phyloP scores from a whole-genome alignment of 495 filamentous ascomycete genomes.

The Tuber borchii region DNA sequence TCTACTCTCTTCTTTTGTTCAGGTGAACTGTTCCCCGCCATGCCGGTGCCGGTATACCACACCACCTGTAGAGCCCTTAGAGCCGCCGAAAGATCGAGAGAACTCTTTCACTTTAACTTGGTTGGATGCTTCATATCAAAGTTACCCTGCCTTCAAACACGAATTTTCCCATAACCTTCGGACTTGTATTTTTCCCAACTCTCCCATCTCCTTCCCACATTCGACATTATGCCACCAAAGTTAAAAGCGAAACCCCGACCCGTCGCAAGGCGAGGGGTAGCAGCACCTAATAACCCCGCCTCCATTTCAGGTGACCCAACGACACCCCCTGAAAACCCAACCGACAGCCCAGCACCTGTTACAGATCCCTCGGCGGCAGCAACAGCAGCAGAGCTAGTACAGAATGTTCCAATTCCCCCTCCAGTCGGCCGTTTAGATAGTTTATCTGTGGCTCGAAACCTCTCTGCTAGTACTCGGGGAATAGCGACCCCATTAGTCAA shows the following conservation, averaged over 20 bases:
- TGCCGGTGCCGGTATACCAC: too few species aligned
- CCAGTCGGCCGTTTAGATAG: slow-evolving; percentile 38
- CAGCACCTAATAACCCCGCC: slow-evolving; percentile 12
- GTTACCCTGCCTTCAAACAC: not conserved
- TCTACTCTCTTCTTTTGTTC: too few species aligned
- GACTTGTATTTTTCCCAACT: not conserved
- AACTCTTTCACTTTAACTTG: too few species aligned
- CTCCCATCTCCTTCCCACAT: not conserved
- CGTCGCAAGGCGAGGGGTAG: slow-evolving; percentile 32
- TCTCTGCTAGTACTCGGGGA: slow-evolving; percentile 9
- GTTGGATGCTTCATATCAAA: too few species aligned
- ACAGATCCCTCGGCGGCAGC: not conserved
- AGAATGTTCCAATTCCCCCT: slow-evolving; percentile 31
- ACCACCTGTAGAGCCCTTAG: too few species aligned
- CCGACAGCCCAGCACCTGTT: not conserved
- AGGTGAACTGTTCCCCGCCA: too few species aligned
- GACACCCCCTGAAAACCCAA: slow-evolving; percentile 9
- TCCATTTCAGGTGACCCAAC: slow-evolving; percentile 5
- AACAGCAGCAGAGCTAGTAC: slow-evolving; percentile 11
- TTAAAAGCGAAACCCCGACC: slow-evolving; percentile 29
- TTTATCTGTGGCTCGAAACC: slow-evolving; percentile 15
- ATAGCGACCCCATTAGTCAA: slow-evolving; percentile 21
- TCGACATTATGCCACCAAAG: not conserved
- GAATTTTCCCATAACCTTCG: not conserved
- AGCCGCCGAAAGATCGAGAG: too few species aligned